Conservation (phyloP, 202 grass and related monocot species). For the Digitaria exilis region DNA sequence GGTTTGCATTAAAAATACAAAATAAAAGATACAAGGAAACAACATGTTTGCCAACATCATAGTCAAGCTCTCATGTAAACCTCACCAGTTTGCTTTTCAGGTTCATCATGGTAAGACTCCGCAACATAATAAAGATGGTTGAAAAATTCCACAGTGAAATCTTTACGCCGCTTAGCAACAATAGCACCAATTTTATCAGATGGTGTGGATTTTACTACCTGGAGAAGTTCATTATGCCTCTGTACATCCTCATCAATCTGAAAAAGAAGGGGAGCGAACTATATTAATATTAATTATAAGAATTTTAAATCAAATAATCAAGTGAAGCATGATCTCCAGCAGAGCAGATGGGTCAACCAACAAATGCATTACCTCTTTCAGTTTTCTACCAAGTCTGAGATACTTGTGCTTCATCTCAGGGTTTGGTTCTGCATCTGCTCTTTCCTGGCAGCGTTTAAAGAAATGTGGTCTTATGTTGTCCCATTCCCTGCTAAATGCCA, state of each 20-base stretch:
- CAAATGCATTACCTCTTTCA: slow-evolving; percentile 66
- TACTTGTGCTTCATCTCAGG: slow-evolving; percentile 86
- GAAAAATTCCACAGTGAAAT: slow-evolving; percentile 89
- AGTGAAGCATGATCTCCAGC: not conserved
- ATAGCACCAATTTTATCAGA: slow-evolving; percentile 60
- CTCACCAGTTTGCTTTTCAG: slow-evolving; percentile 72
- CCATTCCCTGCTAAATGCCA: slow-evolving; percentile 90
- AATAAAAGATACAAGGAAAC: not conserved
- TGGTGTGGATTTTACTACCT: slow-evolving; percentile 66
- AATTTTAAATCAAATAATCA: slow-evolving; percentile 23
- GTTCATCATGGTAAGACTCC: slow-evolving; percentile 72
- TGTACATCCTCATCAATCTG: slow-evolving; percentile 91
- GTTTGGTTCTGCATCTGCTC: slow-evolving; percentile 65
- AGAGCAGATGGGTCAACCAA: not conserved
- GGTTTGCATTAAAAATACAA: not conserved
- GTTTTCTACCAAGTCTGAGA: slow-evolving; percentile 79
- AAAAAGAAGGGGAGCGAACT: slow-evolving; percentile 20
- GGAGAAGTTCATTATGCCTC: slow-evolving; percentile 84
- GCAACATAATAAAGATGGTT: slow-evolving; percentile 76
- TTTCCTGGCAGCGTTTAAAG: slow-evolving; percentile 76
- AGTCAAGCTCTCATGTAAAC: slow-evolving; percentile 15
- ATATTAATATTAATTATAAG: slow-evolving; percentile 24
- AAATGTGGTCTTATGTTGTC: slow-evolving; percentile 78
- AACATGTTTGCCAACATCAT: not conserved
- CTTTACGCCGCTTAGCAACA: slow-evolving; percentile 71